These are phyloP conservation scores for Solanum infundibuliforme DNA, from an alignment of 257 asterid species.

Conservation along the genomic window DNA sequence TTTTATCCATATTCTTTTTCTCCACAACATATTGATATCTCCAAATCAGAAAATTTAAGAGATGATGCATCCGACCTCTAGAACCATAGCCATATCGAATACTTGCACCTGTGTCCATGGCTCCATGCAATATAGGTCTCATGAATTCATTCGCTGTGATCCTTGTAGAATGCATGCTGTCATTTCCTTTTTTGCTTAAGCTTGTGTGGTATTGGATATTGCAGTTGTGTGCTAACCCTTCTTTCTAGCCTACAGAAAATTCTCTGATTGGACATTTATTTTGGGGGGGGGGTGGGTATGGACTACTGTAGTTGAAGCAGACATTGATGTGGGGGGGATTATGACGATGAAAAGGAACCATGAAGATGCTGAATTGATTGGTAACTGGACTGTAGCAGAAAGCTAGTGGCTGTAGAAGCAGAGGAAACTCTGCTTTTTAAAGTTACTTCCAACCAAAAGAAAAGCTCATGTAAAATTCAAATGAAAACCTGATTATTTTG, in stretches of 20 bases:
- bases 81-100: not conserved
- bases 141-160: not conserved
- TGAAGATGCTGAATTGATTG: not conserved
- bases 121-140: not conserved
- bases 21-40: not conserved
- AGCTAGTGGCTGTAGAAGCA: not conserved
- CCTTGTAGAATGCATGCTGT: not conserved
- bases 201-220: not conserved
- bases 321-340: not conserved
- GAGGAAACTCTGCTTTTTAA: not conserved
- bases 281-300: not conserved
- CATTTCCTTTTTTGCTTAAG: not conserved
- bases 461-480: not conserved
- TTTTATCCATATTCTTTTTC: not conserved
- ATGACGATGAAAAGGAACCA: not conserved
- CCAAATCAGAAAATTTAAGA: not conserved
- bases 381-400: not conserved
- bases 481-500: not conserved
- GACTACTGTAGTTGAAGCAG: not conserved
- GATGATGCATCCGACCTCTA: not conserved
- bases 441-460: not conserved
- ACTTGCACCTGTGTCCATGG: not conserved
- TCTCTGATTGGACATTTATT: not conserved
- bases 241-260: not conserved
- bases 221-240: not conserved